Base-by-base conservation (phyloP, 73 alveolate species). In the Symbiodinium natans region DNA sequence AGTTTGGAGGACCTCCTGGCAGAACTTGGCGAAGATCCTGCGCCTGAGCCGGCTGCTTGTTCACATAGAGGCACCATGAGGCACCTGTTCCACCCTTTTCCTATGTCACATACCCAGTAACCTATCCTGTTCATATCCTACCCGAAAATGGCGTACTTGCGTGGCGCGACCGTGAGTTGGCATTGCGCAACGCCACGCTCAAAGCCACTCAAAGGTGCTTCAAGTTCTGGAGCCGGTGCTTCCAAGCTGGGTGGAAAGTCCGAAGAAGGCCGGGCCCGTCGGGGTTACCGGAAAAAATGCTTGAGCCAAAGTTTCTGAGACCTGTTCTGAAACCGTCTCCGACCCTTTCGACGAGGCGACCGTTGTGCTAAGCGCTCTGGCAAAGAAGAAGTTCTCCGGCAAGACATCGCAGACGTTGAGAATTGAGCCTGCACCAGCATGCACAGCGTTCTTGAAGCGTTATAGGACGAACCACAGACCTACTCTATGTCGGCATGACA, bases 291-390 rank as follows among this genome's bases (percentile, higher is more conserved):
- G n/a, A n/a, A n/a, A n/a, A n/a, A n/a, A n/a, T n/a, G n/a, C n/a
- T n/a, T n/a, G n/a, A n/a, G n/a, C 71, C 71, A 52, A 52, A 52
- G 31, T 52, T 10, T 52, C 31, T 52, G 71, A 52, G 71, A 52
- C 29, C 71, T 52, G 1, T 29, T 52, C n/a, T 5, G 71, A 13
- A 8, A 52, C 71, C 68, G 21, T 52, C 23, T 52, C 68, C 17
- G 31, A 23, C 1, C 71, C 71, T 21, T 29, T 9, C 10, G 34
- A 63, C 42, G 42, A 88, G 95, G 95, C 95, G 73, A 88, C 95
- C 33, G 41, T 46, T 3, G 71, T 88, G 27, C 71, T 88, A 21
- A 88, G 95, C 86, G 41, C 42, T 3, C 86, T 88, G 74, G 95
- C 95, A 41, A 59, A 63, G 29, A 46, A 17, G 82, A n/a, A 25